Base-by-base conservation (phyloP, 495 filamentous ascomycete species). In the Podospora bellae-mahoneyi region DNA sequence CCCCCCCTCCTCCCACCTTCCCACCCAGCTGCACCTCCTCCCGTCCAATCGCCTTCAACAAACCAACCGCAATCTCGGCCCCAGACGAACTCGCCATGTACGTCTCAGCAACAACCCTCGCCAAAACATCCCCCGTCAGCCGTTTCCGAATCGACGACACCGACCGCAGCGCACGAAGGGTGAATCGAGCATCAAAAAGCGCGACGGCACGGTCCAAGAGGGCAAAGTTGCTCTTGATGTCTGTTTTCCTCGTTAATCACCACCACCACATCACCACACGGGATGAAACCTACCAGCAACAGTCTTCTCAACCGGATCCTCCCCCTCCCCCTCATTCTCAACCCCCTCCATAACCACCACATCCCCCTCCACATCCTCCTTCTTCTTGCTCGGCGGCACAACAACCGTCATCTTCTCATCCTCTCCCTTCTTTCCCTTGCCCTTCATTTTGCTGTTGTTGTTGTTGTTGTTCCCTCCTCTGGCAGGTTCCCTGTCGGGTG, bases 121-220 rank as follows among this genome's bases (percentile, higher is more conserved):
- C 82, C 68, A 97, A 85, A 72, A 96, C 87, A 72, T 92, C 92
- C 30, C 91, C 84, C 10, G 89, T 91, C 73, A 97, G 86, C 68
- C 91, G 85, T 83, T 97, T 97, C 76, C 95, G 92, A 78, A 98
- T 88, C 66, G 92, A 93, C 54, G 95, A 97, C 81, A 97, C 96
- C 66, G 93, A 96, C 64, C 95, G 91, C 65, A 99, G 86, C 66
- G 95, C 95, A 70, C 96, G 86, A 66, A 99, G 89, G 60, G 93
- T 91, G 80, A 97, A 99, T 81, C 95, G 90, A 62, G 93, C 87
- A 82, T 99, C 95, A 76, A 98, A 99, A 73, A 97, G 87, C 69
- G 90, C 82, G 68, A 98, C 94, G 70, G 95, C 95, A 75, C 92
- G 91, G 71, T 97, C 93, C 68, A 99, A 86, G 30, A 97, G 86